Conservation (phyloP, 1,284 basidiomycete genomes). For the Tilletia horrida region DNA sequence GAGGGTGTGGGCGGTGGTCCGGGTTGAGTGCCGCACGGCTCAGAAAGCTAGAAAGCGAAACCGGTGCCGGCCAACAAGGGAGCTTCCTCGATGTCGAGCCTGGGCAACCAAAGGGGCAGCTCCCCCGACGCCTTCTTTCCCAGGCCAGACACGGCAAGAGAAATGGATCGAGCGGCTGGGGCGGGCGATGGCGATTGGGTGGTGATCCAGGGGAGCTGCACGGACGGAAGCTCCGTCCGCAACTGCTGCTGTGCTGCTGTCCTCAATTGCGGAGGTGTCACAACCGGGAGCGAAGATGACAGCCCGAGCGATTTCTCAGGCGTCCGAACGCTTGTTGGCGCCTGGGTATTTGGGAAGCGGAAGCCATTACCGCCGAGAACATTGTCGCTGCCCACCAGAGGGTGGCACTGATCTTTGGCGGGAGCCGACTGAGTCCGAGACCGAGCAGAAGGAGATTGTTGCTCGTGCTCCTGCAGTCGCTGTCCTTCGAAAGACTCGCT, state of each 20-base stretch:
- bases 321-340: background rate
- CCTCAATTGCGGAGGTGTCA: background rate
- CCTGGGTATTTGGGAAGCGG: background rate
- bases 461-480: background rate
- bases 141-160: background rate
- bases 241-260: background rate
- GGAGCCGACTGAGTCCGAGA: background rate
- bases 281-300: background rate
- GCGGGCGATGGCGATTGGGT: too few relatives aligned
- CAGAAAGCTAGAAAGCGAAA: background rate
- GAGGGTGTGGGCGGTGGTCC: too few relatives aligned
- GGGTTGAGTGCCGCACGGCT: too few relatives aligned
- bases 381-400: too few relatives aligned
- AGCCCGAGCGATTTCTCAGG: too few relatives aligned
- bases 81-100: conserved; percentile 9
- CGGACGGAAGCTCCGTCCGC: background rate
- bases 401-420: background rate
- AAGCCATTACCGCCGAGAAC: background rate
- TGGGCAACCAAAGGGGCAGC: background rate
- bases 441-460: background rate
- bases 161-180: background rate
- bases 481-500: background rate
- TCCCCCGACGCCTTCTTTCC: background rate
- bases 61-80: background rate
- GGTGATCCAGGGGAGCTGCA: background rate